Base-by-base conservation (phyloP, 1,139 yeast species). In the Keqinozyma sinolaborantium region DNA sequence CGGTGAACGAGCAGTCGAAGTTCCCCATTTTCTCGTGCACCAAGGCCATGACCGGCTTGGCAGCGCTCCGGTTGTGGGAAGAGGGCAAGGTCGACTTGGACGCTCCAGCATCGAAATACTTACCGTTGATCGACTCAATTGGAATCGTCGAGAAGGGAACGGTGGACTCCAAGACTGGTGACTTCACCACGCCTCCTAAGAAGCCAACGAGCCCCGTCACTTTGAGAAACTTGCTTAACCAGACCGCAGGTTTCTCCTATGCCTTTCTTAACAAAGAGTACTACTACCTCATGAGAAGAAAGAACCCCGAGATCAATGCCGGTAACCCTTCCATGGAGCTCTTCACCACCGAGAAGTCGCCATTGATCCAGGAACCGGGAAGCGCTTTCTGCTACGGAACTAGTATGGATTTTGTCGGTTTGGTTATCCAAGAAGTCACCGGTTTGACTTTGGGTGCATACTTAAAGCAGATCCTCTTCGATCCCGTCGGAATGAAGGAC, bases 291-390 rank as follows among this genome's bases (percentile, higher is more conserved):
- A 39, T 39, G 2, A 30, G 16, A 4, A 25, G 26, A 14, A 39
- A 32, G 24, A 33, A 41, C 12, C 37, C 40, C 3, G 28, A 30
- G 13, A 11, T 41, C 2, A 30, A 34, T 25, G 24, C 42, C 9
- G 34, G 30, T 2, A 35, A 28, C 23, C 65, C 70, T 2, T 42
- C 55, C 4, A 35, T 36, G 33, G 53, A 50, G 13, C 50, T 53
- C 20, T 64, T 64, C 38, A 38, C 50, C 25, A 50, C 54, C 26
- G 46, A 50, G 3, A 51, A 56, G 36, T 51, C 51, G 32, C 81
- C 81, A 0, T 56, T 77, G 30, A 36, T 64, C 3, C 62, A 58
- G 35, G 79, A 77, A 43, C 83, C 83, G 2, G 82, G 82, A 2
- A 50, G 72, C 0, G 43, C 51, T 7, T 77, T 76, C 70, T 48